Base-by-base conservation (phyloP, 306 rosid species). In the Malus orientalis region DNA sequence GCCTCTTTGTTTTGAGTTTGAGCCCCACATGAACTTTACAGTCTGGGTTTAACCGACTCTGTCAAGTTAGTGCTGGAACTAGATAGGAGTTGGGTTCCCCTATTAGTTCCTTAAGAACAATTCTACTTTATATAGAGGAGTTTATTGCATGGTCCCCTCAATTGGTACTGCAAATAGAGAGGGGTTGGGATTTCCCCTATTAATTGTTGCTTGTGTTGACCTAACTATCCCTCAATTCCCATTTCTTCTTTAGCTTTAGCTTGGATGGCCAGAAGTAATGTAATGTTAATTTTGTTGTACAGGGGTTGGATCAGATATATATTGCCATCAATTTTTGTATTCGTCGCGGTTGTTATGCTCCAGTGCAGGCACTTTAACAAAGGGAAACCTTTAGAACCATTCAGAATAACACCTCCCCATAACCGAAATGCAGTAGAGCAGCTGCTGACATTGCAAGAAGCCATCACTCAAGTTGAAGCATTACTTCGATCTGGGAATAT, bases 221-320 rank as follows among this genome's bases (percentile, higher is more conserved):
- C 42, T 38, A 38, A 38, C 42, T 38, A 38, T 38, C 42, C 40
- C 9, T 38, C 2, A 38, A 7, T 38, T 38, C 42, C 42, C 42
- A 38, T 38, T 38, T 38, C 42, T 38, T 38, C 42, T 38, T 53
- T 53, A 18, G 58, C 58, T 53, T 6, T 53, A 30, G 40, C 61
- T 49, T 76, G 61, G 45, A 64, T 73, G 58, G 58, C 65, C 58
- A 44, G 22, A 76, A 33, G 51, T 74, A 15, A 77, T 67, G 59
- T 67, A 47, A 73, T 74, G 11, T 76, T 12, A 12, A 29, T 66
- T 71, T 65, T 73, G 73, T 71, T 76, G 57, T 85, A 80, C 96
- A 94, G 98, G 88, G 96, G 90, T 47, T 94, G 98, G 98, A 84
- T 85, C 85, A 89, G 88, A 80, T 92, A 84, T 81, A 25, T 87